Evolutionary conservation across 2,329 filamentous ascomycete species (phyloP), one percentile per base, ranked within the genome.

Genomic region (Ophiostoma tasmaniense): DNA sequence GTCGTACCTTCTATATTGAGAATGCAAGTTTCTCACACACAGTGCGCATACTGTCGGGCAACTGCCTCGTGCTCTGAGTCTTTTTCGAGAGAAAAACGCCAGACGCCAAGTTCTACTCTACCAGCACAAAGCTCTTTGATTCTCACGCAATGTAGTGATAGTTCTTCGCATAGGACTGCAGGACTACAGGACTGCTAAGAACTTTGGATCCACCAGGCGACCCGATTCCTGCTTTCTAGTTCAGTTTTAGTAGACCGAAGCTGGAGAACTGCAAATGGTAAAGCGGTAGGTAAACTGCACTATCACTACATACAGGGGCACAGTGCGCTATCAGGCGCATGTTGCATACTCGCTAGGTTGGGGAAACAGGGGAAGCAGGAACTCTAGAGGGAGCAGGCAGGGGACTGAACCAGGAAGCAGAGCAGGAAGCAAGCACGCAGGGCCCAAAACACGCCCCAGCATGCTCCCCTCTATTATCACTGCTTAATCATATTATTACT

Each of bases 311-410:
- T 35, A 62, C 28, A 30, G 59, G 11, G 13, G 59, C 28, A 62
- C 59, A 62, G 59, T 62, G 59, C 59, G 59, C 59, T 17, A 13
- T 20, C 5, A 8, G 59, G 22, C 42, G 42, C 42, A 45, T 55
- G 59, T 62, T 62, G 33, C 59, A 62, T 62, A 35, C 28, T 35
- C 11, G 28, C 50, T 55, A 55, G 59, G 59, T 62, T 62, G 59
- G 59, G 59, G 59, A 62, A 62, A 33, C 59, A 62, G 59, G 28
- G 28, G 25, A 33, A 59, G 28, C 52, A 59, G 52, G 52, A 22
- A 14, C 28, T 14, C 22, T 59, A 22, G 52, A 59, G 52, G 52
- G 22, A 25, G 28, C 22, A 30, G 22, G 22, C 37, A 39, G 22
- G 52, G 11, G 22, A 4, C 6, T 3, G 42, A 45, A 45, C 42